These are phyloP conservation scores for Alternaria gaisen DNA, from an alignment of 2,329 filamentous ascomycete genomes.

Conservation along the genomic window DNA sequence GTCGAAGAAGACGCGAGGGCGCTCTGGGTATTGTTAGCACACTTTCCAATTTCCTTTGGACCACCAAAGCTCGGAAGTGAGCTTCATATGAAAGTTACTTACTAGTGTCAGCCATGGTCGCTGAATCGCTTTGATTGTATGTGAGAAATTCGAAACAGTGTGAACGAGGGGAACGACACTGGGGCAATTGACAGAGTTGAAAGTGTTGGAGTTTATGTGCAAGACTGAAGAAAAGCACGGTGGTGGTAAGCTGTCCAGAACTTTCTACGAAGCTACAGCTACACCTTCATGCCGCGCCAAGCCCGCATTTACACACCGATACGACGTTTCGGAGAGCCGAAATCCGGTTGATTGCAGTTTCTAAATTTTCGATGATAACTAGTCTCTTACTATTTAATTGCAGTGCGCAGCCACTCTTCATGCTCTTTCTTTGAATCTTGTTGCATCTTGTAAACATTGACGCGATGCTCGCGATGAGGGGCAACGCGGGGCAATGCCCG, in stretches of 20 bases:
- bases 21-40: conserved; percentile 55
- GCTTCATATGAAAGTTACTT: conserved; percentile 13
- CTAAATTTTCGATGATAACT: background rate
- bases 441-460: conserved; percentile 22
- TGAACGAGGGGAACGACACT: background rate
- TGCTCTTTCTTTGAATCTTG: background rate
- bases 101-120: conserved; percentile 40
- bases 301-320: conserved; percentile 22
- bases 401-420: background rate
- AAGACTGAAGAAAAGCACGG: conserved; percentile 35
- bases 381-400: fast-evolving
- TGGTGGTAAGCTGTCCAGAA: conserved; percentile 42
- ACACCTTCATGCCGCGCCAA: conserved; percentile 32
- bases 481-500: conserved; percentile 38
- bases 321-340: conserved; percentile 1
- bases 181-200: background rate
- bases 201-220: conserved; percentile 10
- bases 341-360: background rate
- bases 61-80: background rate
- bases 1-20: conserved; percentile 91
- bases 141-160: background rate
- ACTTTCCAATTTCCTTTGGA: background rate
- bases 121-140: conserved; percentile 11
- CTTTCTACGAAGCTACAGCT: conserved; percentile 42
- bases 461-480: conserved; percentile 28